Conservation (phyloP, 345 rosid species). For the Gossypium raimondii region DNA sequence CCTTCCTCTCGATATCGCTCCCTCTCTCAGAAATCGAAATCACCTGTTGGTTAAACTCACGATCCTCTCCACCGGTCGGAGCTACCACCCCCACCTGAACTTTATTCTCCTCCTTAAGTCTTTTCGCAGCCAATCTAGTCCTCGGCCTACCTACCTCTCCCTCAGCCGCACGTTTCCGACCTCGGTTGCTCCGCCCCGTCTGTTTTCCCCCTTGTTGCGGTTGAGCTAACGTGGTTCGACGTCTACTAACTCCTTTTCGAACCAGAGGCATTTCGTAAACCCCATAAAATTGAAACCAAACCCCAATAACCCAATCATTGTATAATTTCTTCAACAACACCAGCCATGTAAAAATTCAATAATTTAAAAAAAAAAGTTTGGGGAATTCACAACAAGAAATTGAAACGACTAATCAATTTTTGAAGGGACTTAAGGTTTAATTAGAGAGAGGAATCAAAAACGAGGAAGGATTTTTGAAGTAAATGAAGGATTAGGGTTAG, state of each 20-base stretch:
- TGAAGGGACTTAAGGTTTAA: neutral
- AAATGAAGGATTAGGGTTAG: constrained; percentile 17
- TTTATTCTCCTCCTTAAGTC: constrained; percentile 34
- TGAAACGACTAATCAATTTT: neutral
- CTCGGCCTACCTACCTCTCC: constrained; percentile 45
- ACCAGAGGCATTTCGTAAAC: too few relatives aligned
- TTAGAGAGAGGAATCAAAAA: neutral
- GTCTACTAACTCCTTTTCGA: too few relatives aligned
- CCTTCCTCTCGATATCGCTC: constrained; percentile 27
- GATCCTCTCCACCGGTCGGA: constrained; percentile 14
- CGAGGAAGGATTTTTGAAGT: neutral
- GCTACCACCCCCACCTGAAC: constrained; percentile 11
- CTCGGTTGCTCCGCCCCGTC: constrained; percentile 25
- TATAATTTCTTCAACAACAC: too few relatives aligned
- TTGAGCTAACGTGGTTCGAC: too few relatives aligned
- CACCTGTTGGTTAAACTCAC: constrained; percentile 11
- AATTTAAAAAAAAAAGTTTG: too few relatives aligned
- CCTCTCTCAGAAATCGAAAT: constrained; percentile 28
- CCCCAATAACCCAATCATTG: too few relatives aligned
- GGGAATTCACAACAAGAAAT: neutral
- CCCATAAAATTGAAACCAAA: too few relatives aligned
- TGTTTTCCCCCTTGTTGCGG: neutral
- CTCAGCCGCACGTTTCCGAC: constrained; percentile 36
- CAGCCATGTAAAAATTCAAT: too few relatives aligned
- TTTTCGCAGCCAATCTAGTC: constrained; percentile 50